Conservation (phyloP, 202 grass and related monocot genomes). For the Schoenoplectus tabernaemontani region DNA sequence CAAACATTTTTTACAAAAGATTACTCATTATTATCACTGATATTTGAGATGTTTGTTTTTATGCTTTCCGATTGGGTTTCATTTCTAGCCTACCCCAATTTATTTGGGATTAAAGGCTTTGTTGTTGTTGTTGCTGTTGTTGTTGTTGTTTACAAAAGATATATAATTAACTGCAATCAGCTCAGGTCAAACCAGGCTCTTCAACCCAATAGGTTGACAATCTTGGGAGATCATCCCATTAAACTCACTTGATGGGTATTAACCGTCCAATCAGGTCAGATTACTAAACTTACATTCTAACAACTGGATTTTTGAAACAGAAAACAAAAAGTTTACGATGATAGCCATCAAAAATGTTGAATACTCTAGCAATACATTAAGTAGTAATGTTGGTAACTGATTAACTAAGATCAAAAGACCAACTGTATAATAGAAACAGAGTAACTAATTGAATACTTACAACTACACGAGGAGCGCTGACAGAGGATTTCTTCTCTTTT, state of each 20-base stretch:
- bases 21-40: too few species aligned
- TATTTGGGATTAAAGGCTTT: too few species aligned
- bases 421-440: background rate
- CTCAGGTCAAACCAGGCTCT: background rate
- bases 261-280: background rate
- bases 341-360: background rate
- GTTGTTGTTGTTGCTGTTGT: too few species aligned
- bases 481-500: constrained; percentile 64
- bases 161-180: background rate
- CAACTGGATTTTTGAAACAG: background rate
- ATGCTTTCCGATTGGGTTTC: too few species aligned
- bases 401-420: background rate
- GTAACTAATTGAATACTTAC: constrained; percentile 41
- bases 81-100: too few species aligned
- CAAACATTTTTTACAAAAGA: too few species aligned
- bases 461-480: constrained; percentile 56
- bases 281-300: background rate
- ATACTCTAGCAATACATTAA: background rate
- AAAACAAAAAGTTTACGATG: background rate
- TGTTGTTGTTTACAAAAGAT: too few species aligned
- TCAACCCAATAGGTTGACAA: background rate
- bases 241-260: background rate
- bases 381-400: too few species aligned
- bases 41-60: too few species aligned
- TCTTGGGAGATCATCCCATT: background rate